Conservation (phyloP, 148 eudicot species). For the Fagopyrum tataricum region DNA sequence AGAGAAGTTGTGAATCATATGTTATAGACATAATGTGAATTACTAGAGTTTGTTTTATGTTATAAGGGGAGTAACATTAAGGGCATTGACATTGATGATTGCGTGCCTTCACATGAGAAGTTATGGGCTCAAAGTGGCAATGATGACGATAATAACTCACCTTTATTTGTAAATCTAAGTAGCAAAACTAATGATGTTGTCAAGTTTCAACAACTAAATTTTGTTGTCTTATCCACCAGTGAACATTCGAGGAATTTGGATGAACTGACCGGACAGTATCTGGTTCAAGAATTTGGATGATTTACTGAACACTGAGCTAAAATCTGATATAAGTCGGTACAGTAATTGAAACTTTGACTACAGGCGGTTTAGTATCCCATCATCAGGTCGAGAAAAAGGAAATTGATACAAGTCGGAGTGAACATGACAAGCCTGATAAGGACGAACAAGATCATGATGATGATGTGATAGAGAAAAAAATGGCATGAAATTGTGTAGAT, state of each 20-base stretch:
- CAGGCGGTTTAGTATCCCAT: background rate
- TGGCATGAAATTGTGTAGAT: conserved; percentile 10
- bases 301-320: conserved; percentile 16
- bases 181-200: background rate
- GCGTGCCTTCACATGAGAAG: conserved; percentile 34
- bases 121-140: conserved; percentile 26
- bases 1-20: conserved; percentile 14
- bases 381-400: background rate
- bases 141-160: conserved; percentile 11
- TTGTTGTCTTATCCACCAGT: background rate
- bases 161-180: background rate
- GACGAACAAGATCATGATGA: background rate
- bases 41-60: conserved; percentile 54
- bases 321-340: conserved; percentile 6
- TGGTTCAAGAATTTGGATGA: conserved; percentile 22
- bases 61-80: conserved; percentile 51
- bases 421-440: background rate
- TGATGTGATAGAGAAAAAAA: conserved; percentile 21
- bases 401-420: background rate
- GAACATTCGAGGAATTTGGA: conserved; percentile 14
- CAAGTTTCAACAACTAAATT: background rate
- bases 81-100: conserved; percentile 80
- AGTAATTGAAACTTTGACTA: background rate
- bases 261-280: conserved; percentile 11
- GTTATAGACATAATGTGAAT: conserved; percentile 33